These are phyloP conservation scores for Silene conica DNA, from an alignment of 148 eudicot species.

Conservation along the genomic window DNA sequence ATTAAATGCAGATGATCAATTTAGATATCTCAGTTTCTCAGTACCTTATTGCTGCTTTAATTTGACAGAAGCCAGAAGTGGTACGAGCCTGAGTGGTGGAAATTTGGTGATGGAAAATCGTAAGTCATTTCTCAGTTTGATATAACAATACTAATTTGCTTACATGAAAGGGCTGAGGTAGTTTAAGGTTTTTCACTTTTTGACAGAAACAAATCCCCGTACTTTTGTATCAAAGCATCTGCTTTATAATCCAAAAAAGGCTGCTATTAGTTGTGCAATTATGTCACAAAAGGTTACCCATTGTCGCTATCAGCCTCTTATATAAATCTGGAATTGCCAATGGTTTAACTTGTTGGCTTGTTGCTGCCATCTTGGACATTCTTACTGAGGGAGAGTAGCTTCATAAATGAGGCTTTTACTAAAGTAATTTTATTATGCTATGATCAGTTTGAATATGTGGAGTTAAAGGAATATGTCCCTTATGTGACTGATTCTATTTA, in stretches of 20 bases:
- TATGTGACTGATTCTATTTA: neutral
- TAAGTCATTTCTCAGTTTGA: constrained; percentile 37
- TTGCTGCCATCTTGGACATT: neutral
- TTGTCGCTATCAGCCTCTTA: neutral
- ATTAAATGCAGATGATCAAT: neutral
- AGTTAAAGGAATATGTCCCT: neutral
- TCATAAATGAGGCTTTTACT: neutral
- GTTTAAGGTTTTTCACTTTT: neutral
- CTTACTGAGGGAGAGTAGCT: neutral
- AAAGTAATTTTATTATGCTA: neutral
- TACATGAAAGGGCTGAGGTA: neutral
- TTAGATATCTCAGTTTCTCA: neutral
- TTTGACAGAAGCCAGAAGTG: constrained; percentile 67
- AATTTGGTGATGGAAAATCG: constrained; percentile 84
- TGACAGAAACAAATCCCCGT: neutral
- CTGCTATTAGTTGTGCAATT: neutral
- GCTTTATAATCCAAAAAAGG: neutral
- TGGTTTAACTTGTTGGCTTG: neutral
- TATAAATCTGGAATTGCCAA: neutral
- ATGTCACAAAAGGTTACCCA: neutral
- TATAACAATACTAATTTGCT: neutral
- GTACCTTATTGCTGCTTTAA: constrained; percentile 6
- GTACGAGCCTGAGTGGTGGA: constrained; percentile 99
- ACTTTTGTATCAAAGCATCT: neutral
- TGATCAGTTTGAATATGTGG: neutral